Evolutionary conservation across 441 rosid genomes (phyloP), one percentile per base, ranked within the genome.

Genomic region (Corymbia calophylla): DNA sequence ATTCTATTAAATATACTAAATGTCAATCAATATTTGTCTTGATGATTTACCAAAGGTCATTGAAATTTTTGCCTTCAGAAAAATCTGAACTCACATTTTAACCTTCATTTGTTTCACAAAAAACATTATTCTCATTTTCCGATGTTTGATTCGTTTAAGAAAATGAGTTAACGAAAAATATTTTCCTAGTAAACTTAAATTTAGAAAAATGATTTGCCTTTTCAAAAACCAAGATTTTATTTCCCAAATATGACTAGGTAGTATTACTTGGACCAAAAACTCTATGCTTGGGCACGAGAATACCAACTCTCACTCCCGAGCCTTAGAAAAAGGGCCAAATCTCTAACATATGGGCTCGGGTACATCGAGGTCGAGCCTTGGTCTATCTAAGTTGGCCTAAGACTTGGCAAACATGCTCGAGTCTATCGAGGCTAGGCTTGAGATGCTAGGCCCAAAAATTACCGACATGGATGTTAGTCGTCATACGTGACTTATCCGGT

Each of bases 381-480:
- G 53, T 11, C 53, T 7, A 51, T 51, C 14, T 51, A 51, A 51
- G 53, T 5, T 1, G 10, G 15, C 53, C 53, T 51, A 13, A 13
- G 16, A 51, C 14, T 51, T 1, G 14, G 14, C 4, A 51, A 51
- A 5, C 14, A 15, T 51, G 53, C 53, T 15, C 15, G 0, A 51
- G 53, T 51, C 53, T 15, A 51, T 12, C 14, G 53, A 51, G 53
- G 53, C 15, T 15, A 51, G 3, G 4, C 53, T 3, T 51, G 16
- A 15, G 53, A n/a, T 4, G 39, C 39, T 35, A 55, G 58, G 58
- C 21, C 0, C 1, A 55, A 1, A 55, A 55, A 55, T 19, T 55
- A 25, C 18, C 0, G 4, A 55, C 25, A 55, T 55, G 10, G 25
- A 55, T 55, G 21, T 0, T 1, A 8, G 0, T 0, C 0, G 0